A percentile compares a stretch with the other conserved stretches of the same genome.
Evolutionary conservation across 1,284 basidiomycete species (phyloP).

Genomic region (Pyrrhoderma noxium): DNA sequence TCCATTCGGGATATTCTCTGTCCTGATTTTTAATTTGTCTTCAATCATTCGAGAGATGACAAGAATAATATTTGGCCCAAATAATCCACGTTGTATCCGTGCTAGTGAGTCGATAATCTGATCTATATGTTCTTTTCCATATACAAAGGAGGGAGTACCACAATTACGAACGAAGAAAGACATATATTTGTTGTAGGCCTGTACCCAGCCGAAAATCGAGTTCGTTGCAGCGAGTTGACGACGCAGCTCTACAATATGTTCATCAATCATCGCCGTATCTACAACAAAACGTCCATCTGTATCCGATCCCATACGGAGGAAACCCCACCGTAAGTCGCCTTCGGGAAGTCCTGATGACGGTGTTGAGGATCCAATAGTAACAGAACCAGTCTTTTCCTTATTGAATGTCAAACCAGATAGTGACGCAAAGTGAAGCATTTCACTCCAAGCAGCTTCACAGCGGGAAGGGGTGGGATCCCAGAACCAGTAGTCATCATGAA

Average conservation of each 20-base stretch:
- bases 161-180: conserved; percentile 36
- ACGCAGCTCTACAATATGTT: conserved; percentile 33
- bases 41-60: conserved; percentile 30
- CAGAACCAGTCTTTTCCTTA: conserved; percentile 33
- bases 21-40: conserved; percentile 28
- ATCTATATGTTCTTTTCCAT: conserved; percentile 29
- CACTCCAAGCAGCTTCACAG: conserved; percentile 31
- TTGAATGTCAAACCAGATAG: conserved; percentile 34
- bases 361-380: conserved; percentile 25
- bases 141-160: conserved; percentile 32
- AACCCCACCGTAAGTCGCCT: conserved; percentile 36
- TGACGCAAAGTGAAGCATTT: conserved; percentile 31
- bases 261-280: conserved; percentile 32
- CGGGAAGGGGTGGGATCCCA: conserved; percentile 29
- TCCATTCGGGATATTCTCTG: conserved; percentile 32
- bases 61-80: conserved; percentile 23
- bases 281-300: conserved; percentile 29
- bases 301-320: conserved; percentile 31
- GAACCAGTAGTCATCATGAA: conserved; percentile 37
- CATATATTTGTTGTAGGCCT: conserved; percentile 39
- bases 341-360: conserved; percentile 24
- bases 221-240: conserved; percentile 33
- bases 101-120: conserved; percentile 32
- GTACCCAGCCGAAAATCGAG: conserved; percentile 37
- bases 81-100: conserved; percentile 33